Conservation (phyloP, 2,329 filamentous ascomycete genomes). For the Penicillium sp. region DNA sequence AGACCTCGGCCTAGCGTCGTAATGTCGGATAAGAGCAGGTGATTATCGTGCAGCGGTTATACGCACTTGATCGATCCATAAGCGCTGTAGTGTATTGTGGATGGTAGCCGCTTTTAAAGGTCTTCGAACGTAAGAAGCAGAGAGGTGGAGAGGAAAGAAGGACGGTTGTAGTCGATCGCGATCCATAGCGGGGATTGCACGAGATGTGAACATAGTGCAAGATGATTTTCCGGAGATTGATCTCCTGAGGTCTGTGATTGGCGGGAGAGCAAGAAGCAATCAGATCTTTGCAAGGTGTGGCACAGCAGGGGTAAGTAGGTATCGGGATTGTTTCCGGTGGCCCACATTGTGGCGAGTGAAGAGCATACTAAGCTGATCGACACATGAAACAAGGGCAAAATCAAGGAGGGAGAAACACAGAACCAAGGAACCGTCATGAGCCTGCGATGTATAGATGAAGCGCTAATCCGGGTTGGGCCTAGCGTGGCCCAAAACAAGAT, state of each 20-base stretch:
- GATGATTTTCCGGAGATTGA: neutral
- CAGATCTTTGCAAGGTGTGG: neutral
- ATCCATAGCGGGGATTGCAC: neutral
- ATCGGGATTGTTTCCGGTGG: no score
- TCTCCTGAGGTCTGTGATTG: neutral
- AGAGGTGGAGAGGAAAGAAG: neutral
- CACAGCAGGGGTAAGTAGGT: neutral
- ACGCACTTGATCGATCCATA: neutral
- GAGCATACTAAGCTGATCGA: neutral
- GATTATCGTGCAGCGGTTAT: neutral
- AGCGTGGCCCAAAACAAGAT: neutral
- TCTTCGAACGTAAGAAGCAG: neutral
- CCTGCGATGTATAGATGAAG: neutral
- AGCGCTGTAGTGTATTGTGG: neutral
- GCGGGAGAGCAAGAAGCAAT: neutral
- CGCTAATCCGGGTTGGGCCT: neutral
- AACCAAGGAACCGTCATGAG: neutral
- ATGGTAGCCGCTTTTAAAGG: neutral
- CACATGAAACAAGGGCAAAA: neutral
- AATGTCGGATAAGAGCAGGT: neutral
- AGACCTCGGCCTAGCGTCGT: neutral
- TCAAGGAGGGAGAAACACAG: neutral
- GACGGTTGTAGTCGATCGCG: neutral
- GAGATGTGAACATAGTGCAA: neutral
- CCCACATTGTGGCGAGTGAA: neutral